Evolutionary conservation across 2,329 filamentous ascomycete species (phyloP).

Genomic region (Fusarium sp.): DNA sequence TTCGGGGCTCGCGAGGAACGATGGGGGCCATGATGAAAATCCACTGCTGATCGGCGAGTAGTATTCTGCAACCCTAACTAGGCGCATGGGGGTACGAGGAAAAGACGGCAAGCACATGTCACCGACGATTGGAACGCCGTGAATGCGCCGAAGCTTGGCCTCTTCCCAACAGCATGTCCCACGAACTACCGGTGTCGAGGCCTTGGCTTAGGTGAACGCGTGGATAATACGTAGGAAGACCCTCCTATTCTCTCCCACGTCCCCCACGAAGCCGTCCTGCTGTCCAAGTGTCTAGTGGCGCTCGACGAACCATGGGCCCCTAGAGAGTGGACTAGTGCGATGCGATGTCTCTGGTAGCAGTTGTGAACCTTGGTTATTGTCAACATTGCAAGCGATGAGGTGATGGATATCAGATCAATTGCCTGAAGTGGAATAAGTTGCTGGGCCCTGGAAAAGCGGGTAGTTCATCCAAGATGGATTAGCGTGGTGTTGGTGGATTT

Average conservation of each 20-base stretch:
- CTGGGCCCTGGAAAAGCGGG: background rate
- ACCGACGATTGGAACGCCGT: background rate
- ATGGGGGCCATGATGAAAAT: background rate
- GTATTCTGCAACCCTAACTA: background rate
- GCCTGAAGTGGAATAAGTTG: background rate
- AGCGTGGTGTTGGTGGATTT: background rate
- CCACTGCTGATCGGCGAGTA: background rate
- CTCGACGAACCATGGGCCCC: background rate
- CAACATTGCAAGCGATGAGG: background rate
- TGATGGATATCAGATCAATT: conserved; percentile 5
- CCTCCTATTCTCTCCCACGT: conserved; percentile 1
- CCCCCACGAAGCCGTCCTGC: background rate
- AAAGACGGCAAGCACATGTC: background rate
- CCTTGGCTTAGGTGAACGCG: background rate
- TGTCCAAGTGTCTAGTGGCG: background rate
- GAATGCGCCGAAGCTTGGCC: background rate
- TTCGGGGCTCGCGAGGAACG: background rate
- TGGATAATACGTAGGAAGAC: background rate
- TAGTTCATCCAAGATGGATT: background rate
- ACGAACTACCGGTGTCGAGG: background rate
- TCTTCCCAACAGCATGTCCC: background rate
- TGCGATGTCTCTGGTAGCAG: background rate
- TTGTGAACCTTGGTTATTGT: background rate
- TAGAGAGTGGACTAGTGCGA: background rate
- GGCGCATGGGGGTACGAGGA: background rate